Percentiles rank a stretch among this genome's conserved stretches.
Evolutionary conservation across 1,139 yeast species (phyloP).

Genomic region (Arxiozyma slooffiae): DNA sequence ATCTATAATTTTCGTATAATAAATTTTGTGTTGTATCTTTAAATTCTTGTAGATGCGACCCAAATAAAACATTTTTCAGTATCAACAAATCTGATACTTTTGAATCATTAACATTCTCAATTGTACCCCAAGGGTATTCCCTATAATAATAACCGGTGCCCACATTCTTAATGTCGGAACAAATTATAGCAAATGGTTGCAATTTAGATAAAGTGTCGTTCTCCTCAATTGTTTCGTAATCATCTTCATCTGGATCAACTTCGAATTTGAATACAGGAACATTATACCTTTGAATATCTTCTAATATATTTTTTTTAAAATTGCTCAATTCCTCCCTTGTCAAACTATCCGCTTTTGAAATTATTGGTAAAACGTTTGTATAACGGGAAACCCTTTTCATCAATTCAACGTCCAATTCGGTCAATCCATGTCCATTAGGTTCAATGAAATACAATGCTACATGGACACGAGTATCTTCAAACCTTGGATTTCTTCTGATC

Average conservation of each 20-base stretch:
- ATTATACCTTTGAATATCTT: slow-evolving; percentile 53
- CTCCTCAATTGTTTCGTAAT: slow-evolving; percentile 58
- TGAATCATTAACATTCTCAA: slow-evolving; percentile 41
- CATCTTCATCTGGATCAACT: slow-evolving; percentile 44
- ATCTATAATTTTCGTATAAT: slow-evolving; percentile 69
- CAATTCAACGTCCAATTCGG: slow-evolving; percentile 59
- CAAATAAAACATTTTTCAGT: slow-evolving; percentile 58
- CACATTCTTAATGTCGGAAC: slow-evolving; percentile 44
- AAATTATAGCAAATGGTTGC: slow-evolving; percentile 65
- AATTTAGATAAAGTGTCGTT: slow-evolving; percentile 49
- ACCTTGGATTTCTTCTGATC: slow-evolving; percentile 69
- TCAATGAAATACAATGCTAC: slow-evolving; percentile 60
- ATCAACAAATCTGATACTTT: slow-evolving; percentile 52
- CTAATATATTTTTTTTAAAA: slow-evolving; percentile 44
- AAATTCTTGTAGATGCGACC: slow-evolving; percentile 69
- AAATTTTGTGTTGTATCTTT: slow-evolving; percentile 75
- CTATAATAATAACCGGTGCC: slow-evolving; percentile 52
- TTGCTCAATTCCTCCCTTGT: slow-evolving; percentile 46
- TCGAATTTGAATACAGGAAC: slow-evolving; percentile 65
- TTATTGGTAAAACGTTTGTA: slow-evolving; percentile 64
- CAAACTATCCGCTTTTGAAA: slow-evolving; percentile 61
- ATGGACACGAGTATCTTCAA: slow-evolving; percentile 69
- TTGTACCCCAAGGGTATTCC: slow-evolving; percentile 69
- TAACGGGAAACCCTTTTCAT: slow-evolving; percentile 60
- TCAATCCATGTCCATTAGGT: slow-evolving; percentile 70